phyloP scores from a whole-genome alignment of 2,329 filamentous ascomycete genomes.

The Anthostomella pinea region DNA sequence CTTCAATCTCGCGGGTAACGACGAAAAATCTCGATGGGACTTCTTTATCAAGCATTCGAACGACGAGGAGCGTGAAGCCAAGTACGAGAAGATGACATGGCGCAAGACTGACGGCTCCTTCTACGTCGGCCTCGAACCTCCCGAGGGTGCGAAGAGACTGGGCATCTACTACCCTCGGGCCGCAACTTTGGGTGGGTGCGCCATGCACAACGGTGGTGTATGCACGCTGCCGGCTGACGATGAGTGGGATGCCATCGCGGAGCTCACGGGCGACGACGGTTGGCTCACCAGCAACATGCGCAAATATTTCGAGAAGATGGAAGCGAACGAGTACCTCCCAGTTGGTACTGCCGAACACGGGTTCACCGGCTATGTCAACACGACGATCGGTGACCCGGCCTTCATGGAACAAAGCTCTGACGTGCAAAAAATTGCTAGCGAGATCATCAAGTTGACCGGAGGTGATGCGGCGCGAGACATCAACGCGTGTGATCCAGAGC shows the following conservation, averaged over 20 bases:
- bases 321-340: slow-evolving; percentile 28
- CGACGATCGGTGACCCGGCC: slow-evolving; percentile 27
- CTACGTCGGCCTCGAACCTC: slow-evolving; percentile 33
- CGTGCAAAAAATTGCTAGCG: slow-evolving; percentile 21
- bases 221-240: slow-evolving; percentile 30
- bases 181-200: slow-evolving; percentile 34
- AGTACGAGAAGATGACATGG: slow-evolving; percentile 31
- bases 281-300: slow-evolving; percentile 24
- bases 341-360: slow-evolving; percentile 26
- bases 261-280: slow-evolving; percentile 28
- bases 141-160: slow-evolving; percentile 29
- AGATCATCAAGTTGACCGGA: slow-evolving; percentile 20
- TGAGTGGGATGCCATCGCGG: slow-evolving; percentile 30
- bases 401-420: slow-evolving; percentile 23
- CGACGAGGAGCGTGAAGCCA: slow-evolving; percentile 50
- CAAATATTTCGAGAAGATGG: slow-evolving; percentile 22
- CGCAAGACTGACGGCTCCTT: slow-evolving; percentile 28
- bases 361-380: slow-evolving; percentile 28
- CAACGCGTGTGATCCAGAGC: slow-evolving; percentile 24
- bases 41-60: slow-evolving; percentile 56
- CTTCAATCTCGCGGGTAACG: slow-evolving; percentile 39
- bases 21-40: slow-evolving; percentile 48
- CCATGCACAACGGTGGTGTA: slow-evolving; percentile 31
- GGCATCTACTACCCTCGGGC: slow-evolving; percentile 35
- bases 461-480: slow-evolving; percentile 27